Conservation (phyloP, 805 yeast genomes). For the Candida ponderosae region DNA sequence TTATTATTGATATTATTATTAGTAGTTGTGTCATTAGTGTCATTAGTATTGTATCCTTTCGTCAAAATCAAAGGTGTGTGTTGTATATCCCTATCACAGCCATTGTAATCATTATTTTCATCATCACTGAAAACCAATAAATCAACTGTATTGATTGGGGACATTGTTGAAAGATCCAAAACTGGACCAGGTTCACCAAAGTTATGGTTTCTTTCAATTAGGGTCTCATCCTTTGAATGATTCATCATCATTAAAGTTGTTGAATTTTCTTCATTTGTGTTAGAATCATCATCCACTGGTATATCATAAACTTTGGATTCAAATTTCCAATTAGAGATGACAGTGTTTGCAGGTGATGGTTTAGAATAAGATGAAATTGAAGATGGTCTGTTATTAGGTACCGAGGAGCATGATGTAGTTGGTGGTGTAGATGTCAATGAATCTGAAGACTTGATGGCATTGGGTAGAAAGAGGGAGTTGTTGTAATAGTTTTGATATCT, state of each 20-base stretch:
- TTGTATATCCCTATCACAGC: too few relatives aligned
- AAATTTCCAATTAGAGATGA: constrained; percentile 22
- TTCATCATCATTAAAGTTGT: not conserved
- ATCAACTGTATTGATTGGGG: too few relatives aligned
- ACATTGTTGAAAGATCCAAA: constrained; percentile 16
- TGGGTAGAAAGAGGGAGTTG: constrained; percentile 33
- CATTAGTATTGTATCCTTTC: too few relatives aligned
- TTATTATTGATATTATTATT: too few relatives aligned
- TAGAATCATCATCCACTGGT: constrained; percentile 14
- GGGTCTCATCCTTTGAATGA: not conserved
- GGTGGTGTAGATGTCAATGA: constrained; percentile 11
- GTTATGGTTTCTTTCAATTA: constrained; percentile 1
- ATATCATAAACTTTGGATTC: constrained; percentile 31
- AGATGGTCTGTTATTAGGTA: constrained; percentile 4
- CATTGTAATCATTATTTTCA: too few relatives aligned
- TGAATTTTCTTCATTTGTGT: too few relatives aligned
- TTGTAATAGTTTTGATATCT: constrained; percentile 42
- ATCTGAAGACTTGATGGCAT: constrained; percentile 35
- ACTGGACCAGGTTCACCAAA: constrained; percentile 23
- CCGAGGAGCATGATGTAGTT: constrained; percentile 3
- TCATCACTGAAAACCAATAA: too few relatives aligned
- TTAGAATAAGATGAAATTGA: constrained; percentile 10
- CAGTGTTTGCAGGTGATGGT: constrained; percentile 7
- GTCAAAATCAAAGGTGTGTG: too few relatives aligned
- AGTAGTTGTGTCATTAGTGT: too few relatives aligned